Conservation (phyloP, 1,284 basidiomycete genomes). For the Rhodotorula mucilaginosa region DNA sequence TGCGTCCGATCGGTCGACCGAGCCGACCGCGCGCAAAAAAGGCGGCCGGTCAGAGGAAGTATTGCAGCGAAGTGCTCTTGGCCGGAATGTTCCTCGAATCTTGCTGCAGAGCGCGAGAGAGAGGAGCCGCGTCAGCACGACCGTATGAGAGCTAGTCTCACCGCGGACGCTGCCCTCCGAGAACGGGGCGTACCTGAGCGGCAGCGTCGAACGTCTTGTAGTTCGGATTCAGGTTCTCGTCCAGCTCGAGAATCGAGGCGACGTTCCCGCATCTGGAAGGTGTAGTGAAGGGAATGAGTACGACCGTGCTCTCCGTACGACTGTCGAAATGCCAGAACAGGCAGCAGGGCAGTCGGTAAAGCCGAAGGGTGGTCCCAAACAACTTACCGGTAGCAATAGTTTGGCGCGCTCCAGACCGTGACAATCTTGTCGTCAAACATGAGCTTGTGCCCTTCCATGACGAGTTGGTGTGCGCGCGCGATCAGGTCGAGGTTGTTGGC, state of each 20-base stretch:
- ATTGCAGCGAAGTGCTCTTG: slow-evolving; percentile 42
- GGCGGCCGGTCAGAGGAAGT: slow-evolving; percentile 35
- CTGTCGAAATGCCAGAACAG: not conserved
- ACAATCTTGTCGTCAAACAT: slow-evolving; percentile 97
- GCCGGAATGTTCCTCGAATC: slow-evolving; percentile 40
- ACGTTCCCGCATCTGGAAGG: slow-evolving; percentile 79
- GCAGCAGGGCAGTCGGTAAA: not conserved
- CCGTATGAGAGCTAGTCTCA: too few relatives aligned
- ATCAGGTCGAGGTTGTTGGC: slow-evolving; percentile 91
- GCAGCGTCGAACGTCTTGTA: slow-evolving; percentile 87
- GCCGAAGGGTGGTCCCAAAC: not conserved
- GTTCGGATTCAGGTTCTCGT: slow-evolving; percentile 83
- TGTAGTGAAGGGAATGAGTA: too few relatives aligned
- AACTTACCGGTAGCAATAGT: slow-evolving; percentile 90
- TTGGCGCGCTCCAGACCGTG: slow-evolving; percentile 97
- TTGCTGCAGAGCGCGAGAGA: slow-evolving; percentile 13
- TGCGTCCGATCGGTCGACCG: not conserved
- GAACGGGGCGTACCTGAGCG: slow-evolving; percentile 33
- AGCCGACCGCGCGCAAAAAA: not conserved
- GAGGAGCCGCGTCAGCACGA: not conserved
- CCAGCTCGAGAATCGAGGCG: slow-evolving; percentile 85
- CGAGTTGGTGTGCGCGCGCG: slow-evolving; percentile 93
- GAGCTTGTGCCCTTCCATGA: slow-evolving; percentile 95
- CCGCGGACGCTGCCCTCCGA: too few relatives aligned
- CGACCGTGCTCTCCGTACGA: too few relatives aligned